Evolutionary conservation across 495 filamentous ascomycete genomes (phyloP).

Genomic region (Patellaria atrata): DNA sequence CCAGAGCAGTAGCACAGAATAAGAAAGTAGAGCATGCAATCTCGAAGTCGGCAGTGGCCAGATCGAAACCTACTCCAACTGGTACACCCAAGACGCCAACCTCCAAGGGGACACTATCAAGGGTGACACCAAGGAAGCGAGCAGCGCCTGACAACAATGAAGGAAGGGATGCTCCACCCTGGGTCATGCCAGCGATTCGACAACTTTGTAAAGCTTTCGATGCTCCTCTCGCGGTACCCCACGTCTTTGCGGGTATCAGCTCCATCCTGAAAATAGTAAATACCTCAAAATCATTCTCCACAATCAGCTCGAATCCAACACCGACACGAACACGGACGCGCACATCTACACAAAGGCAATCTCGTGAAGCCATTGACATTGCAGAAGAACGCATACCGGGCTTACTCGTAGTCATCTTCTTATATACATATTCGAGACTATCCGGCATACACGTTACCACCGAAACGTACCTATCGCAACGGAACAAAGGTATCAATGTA

Average conservation of each 20-base stretch:
- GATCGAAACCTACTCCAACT: constrained; percentile 10
- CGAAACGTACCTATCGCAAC: constrained; percentile 28
- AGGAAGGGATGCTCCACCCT: constrained; percentile 32
- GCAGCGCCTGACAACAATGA: constrained; percentile 5
- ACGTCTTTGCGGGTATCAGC: constrained; percentile 50
- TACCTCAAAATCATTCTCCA: constrained; percentile 3
- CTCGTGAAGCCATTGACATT: constrained; percentile 1
- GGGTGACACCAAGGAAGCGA: not conserved
- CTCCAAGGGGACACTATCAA: constrained; percentile 9
- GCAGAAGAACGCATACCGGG: constrained; percentile 30
- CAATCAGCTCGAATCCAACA: constrained; percentile 5
- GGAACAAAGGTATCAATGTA: constrained; percentile 27
- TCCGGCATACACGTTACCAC: constrained; percentile 26
- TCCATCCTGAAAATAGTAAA: constrained; percentile 29
- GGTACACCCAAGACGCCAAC: constrained; percentile 17
- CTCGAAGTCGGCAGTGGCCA: too few relatives aligned
- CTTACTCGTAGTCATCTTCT: constrained; percentile 53
- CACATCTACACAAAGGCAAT: constrained; percentile 1
- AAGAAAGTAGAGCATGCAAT: constrained; percentile 3
- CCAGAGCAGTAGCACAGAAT: constrained; percentile 11
- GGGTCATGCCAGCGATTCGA: constrained; percentile 52
- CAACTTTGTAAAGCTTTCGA: constrained; percentile 50
- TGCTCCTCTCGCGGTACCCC: constrained; percentile 40
- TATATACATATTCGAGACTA: constrained; percentile 36
- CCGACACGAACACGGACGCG: constrained; percentile 11